These are phyloP conservation scores for Diplodia mutila DNA, from an alignment of 2,329 filamentous ascomycete genomes.

Conservation along the genomic window DNA sequence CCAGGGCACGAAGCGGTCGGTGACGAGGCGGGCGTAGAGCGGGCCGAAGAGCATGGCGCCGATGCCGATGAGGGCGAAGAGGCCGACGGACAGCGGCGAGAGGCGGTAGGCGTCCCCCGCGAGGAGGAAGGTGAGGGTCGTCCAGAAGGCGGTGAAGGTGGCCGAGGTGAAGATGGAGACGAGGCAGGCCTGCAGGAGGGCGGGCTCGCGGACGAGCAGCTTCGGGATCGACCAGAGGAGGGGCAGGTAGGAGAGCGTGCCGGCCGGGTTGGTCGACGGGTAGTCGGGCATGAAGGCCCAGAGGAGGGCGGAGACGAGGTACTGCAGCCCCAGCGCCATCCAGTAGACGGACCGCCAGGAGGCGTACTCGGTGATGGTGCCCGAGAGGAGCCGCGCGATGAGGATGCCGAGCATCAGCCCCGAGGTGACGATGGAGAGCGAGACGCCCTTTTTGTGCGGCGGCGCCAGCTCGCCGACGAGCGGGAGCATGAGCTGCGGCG, in stretches of 20 bases:
- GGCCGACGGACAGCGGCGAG: slow-evolving; percentile 68
- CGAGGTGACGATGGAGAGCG: slow-evolving; percentile 74
- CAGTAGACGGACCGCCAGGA: slow-evolving; percentile 80
- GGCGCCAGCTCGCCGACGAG: slow-evolving; percentile 79
- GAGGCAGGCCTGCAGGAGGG: slow-evolving; percentile 71
- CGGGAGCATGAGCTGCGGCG: slow-evolving; percentile 75
- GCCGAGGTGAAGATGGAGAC: slow-evolving; percentile 65
- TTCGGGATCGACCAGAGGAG: slow-evolving; percentile 67
- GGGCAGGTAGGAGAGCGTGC: slow-evolving; percentile 63
- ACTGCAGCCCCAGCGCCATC: slow-evolving; percentile 73
- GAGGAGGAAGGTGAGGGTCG: slow-evolving; percentile 78
- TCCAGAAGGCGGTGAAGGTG: slow-evolving; percentile 72
- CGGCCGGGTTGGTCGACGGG: slow-evolving; percentile 69
- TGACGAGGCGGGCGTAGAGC: slow-evolving; percentile 69
- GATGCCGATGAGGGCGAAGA: slow-evolving; percentile 79
- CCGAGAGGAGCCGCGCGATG: slow-evolving; percentile 74
- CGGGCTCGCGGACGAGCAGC: slow-evolving; percentile 67
- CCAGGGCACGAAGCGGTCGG: slow-evolving; percentile 70
- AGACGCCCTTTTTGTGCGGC: slow-evolving; percentile 66
- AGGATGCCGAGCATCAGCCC: slow-evolving; percentile 77
- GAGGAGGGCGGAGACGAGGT: slow-evolving; percentile 65
- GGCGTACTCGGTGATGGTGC: slow-evolving; percentile 73
- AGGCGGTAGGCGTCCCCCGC: slow-evolving; percentile 71
- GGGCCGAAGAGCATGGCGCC: slow-evolving; percentile 69
- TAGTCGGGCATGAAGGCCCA: slow-evolving; percentile 82